Evolutionary conservation across 805 yeast species (phyloP).

Genomic region (Yamadazyma takamatsuzukensis): DNA sequence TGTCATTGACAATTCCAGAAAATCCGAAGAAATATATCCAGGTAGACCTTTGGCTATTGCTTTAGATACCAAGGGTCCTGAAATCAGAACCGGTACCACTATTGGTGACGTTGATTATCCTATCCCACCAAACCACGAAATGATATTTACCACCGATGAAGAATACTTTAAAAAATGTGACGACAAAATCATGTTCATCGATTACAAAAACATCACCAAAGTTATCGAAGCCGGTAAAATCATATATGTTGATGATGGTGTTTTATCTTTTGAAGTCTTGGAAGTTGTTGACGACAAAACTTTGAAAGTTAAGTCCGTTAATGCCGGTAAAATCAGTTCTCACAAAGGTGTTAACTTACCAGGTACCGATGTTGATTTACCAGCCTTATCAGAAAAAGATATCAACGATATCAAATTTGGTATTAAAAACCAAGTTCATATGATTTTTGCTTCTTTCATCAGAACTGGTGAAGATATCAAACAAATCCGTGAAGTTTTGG

Average conservation of each 20-base stretch:
- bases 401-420: slow-evolving; percentile 89
- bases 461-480: slow-evolving; percentile 88
- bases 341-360: slow-evolving; percentile 99
- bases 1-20: slow-evolving; percentile 93
- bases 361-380: slow-evolving; percentile 97
- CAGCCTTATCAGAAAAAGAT: slow-evolving; percentile 97
- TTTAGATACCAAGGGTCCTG: slow-evolving; percentile 98
- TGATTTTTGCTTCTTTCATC: slow-evolving; percentile 98
- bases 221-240: slow-evolving; percentile 84
- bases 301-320: slow-evolving; percentile 82
- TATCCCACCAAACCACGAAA: slow-evolving; percentile 79
- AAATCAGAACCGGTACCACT: slow-evolving; percentile 98
- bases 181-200: slow-evolving; percentile 81
- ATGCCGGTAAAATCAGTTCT: slow-evolving; percentile 93
- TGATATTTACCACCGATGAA: slow-evolving; percentile 91
- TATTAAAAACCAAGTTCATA: slow-evolving; percentile 95
- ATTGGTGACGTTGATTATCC: slow-evolving; percentile 75
- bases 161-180: slow-evolving; percentile 67
- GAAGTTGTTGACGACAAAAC: slow-evolving; percentile 78
- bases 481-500: slow-evolving; percentile 89
- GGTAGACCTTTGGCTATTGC: slow-evolving; percentile 99
- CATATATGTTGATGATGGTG: slow-evolving; percentile 98
- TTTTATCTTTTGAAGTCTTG: slow-evolving; percentile 86
- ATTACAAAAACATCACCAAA: slow-evolving; percentile 94
- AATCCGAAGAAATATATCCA: slow-evolving; percentile 82